Evolutionary conservation across 768 basidiomycete genomes (phyloP), one percentile per base, ranked within the genome.

Genomic region (Naganishia kalamii): DNA sequence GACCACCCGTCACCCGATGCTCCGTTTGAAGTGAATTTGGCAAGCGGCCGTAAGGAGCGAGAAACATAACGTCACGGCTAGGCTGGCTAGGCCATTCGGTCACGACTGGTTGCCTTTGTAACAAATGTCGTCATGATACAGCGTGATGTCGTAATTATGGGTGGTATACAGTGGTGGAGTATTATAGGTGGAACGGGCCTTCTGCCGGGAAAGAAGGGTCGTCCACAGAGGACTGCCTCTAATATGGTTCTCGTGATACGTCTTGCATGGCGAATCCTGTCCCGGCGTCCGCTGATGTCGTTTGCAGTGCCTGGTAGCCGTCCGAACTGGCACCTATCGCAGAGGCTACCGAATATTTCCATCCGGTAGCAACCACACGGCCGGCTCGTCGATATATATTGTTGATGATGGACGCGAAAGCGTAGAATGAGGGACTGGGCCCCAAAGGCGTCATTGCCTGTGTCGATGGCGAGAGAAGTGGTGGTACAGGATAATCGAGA

Each of bases 381-480:
- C 50, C 57, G 4, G 63, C 43, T 41, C 49, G 41, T 33, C 63
- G 23, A 40, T 52, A 44, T 13, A 64, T 12, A 27, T 30, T 29
- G 51, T 64, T 64, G 3, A 35, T 35, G 12, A 64, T 10, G 15
- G 37, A 32, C 37, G 47, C n/a, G 27, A 64, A 43, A 19, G 50
- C 40, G 40, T 43, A 50, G 13, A 47, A 44, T 33, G 66, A 68
- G 15, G 62, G 51, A 29, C 43, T 68, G 23, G 66, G 54, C 25
- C 41, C 62, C 21, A 63, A 44, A 10, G 66, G 46, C 27, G 66
- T 63, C 47, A 51, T 57, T 7, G 62, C 13, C 46, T 63, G 66
- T 25, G 54, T 62, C 7, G 50, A 43, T 15, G 60, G 54, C 1
- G 66, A 64, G 13, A 63, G 10, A 23, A 54, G 52, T 2, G 61